Base-by-base conservation (phyloP, 1,139 yeast genomes). In the Yamadazyma pseudoaaseri region DNA sequence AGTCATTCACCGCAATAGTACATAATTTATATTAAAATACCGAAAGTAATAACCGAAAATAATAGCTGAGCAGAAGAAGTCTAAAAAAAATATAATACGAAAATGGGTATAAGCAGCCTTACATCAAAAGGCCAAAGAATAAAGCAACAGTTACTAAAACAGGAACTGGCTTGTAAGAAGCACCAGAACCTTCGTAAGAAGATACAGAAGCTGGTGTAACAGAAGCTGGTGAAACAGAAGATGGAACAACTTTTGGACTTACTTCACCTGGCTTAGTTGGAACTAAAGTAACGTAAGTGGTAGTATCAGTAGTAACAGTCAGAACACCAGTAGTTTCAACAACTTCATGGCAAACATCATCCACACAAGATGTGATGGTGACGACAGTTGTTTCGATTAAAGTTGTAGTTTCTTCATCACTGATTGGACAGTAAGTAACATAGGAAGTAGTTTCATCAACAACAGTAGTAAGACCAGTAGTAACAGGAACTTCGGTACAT, bases 351-450 rank as follows among this genome's bases (percentile, higher is more conserved):
- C n/a, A n/a, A n/a, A n/a, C n/a, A n/a, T n/a, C n/a, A n/a, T n/a
- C n/a, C n/a, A n/a, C n/a, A n/a, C n/a, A n/a, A n/a, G n/a, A n/a
- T n/a, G n/a, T n/a, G n/a, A n/a, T n/a, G n/a, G n/a, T n/a, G n/a
- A n/a, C n/a, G n/a, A n/a, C n/a, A n/a, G n/a, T n/a, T n/a, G n/a
- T n/a, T n/a, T n/a, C n/a, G n/a, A n/a, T n/a, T n/a, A n/a, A n/a
- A n/a, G n/a, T n/a, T n/a, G n/a, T n/a, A n/a, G n/a, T n/a, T n/a
- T n/a, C 20, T 25, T 29, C 26, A 20, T 24, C 27, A 10, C 31
- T 12, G 40, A 52, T 39, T 26, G 59, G 60, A 41, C 58, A 54
- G 47, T 46, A 54, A 20, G 63, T 54, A 31, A 57, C 51, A 45
- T 52, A 52, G 13, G 49, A 34, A 22, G 59, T 48, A 31, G 38